A percentile compares a stretch with the other conserved stretches of the same genome.
phyloP scores from a whole-genome alignment of 2,329 filamentous ascomycete species.

The Fusarium longipes region DNA sequence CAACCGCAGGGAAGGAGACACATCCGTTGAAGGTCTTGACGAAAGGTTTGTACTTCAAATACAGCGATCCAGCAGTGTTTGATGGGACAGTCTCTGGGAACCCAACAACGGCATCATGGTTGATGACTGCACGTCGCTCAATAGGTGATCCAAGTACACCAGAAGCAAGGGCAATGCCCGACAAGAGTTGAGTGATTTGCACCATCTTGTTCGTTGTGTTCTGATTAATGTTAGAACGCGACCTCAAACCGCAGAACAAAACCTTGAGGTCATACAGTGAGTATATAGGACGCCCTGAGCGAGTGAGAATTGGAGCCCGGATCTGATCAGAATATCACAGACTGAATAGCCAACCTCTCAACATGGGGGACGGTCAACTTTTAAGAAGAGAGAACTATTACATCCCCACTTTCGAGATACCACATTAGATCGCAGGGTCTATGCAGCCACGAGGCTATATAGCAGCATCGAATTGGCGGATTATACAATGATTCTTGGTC shows the following conservation, averaged over 20 bases:
- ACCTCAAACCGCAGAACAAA: not conserved
- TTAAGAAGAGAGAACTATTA: constrained; percentile 11
- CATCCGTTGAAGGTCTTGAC: constrained; percentile 67
- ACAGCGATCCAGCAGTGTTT: constrained; percentile 44
- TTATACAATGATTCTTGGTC: constrained; percentile 26
- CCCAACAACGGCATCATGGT: constrained; percentile 49
- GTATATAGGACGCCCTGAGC: not conserved
- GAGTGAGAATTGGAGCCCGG: not conserved
- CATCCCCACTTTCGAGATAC: constrained; percentile 12
- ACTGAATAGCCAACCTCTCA: not conserved
- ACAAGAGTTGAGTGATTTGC: constrained; percentile 34
- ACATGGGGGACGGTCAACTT: constrained; percentile 13
- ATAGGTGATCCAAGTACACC: constrained; percentile 42
- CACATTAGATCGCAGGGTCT: constrained; percentile 26
- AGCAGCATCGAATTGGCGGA: constrained; percentile 43
- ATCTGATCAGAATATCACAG: not conserved
- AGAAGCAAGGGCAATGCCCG: constrained; percentile 35
- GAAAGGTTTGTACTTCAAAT: constrained; percentile 52
- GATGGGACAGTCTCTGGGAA: constrained; percentile 49
- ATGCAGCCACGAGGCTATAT: constrained; percentile 26
- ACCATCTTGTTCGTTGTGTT: constrained; percentile 32
- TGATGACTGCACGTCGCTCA: constrained; percentile 46
- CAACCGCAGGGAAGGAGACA: constrained; percentile 71
- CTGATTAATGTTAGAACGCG: not conserved
- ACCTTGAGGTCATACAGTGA: not conserved